These are phyloP conservation scores for Penicillium sp. DNA, from an alignment of 2,329 filamentous ascomycete genomes.

Conservation along the genomic window DNA sequence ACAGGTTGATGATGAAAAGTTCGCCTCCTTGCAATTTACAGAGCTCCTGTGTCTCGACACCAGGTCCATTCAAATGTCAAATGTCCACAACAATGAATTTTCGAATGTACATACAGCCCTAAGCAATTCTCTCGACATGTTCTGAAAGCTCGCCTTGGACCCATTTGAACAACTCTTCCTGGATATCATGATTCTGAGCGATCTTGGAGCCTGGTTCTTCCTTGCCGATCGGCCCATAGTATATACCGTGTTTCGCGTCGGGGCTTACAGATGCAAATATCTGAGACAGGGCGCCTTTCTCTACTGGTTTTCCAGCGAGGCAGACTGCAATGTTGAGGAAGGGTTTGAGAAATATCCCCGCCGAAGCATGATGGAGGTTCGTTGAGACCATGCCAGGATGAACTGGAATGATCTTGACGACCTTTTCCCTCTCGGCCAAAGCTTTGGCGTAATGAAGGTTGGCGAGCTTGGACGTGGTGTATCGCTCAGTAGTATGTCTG, in stretches of 20 bases:
- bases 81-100: too few relatives aligned
- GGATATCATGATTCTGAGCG: neutral
- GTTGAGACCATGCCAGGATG: neutral
- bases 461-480: neutral
- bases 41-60: too few relatives aligned
- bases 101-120: too few relatives aligned
- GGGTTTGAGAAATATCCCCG: neutral
- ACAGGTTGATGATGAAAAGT: too few relatives aligned
- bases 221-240: neutral
- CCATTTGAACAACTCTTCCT: neutral
- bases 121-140: neutral
- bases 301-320: neutral
- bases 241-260: neutral
- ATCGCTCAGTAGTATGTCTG: neutral
- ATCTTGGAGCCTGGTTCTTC: neutral
- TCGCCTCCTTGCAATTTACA: too few relatives aligned
- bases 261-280: neutral
- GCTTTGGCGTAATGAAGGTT: neutral
- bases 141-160: neutral
- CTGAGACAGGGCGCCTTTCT: neutral
- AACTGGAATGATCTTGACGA: neutral
- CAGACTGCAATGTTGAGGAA: neutral
- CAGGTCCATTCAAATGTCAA: too few relatives aligned
- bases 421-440: neutral
- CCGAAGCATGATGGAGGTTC: neutral